phyloP scores from a whole-genome alignment of 129 eudicot genomes.

The Escallonia herrerae region DNA sequence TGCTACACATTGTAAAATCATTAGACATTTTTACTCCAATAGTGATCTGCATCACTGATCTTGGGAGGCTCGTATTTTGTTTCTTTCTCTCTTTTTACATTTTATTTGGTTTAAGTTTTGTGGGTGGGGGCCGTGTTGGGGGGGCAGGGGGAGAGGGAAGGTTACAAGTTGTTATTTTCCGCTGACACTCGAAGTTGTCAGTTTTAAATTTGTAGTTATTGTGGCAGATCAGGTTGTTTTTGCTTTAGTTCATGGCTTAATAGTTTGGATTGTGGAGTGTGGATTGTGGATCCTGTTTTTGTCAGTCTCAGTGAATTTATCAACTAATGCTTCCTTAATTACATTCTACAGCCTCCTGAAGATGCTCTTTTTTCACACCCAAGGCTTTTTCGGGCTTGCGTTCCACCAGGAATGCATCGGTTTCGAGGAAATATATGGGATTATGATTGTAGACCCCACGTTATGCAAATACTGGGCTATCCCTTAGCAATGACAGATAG shows the following conservation, averaged over 20 bases:
- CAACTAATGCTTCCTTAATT: constrained; percentile 3
- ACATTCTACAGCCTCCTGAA: constrained; percentile 82
- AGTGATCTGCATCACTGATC: background rate
- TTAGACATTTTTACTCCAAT: too few relatives aligned
- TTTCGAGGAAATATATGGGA: constrained; percentile 96
- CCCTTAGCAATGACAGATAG: constrained; percentile 64
- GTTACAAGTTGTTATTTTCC: too few relatives aligned
- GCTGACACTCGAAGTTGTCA: too few relatives aligned
- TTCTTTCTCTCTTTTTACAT: too few relatives aligned
- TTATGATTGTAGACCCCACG: constrained; percentile 74
- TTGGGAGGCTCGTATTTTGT: background rate
- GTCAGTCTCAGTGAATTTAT: background rate
- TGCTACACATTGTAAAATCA: constrained; percentile 1
- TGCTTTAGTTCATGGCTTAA: background rate
- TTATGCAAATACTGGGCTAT: constrained; percentile 72
- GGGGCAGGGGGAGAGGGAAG: too few relatives aligned
- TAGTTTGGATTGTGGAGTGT: too few relatives aligned
- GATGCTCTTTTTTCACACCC: constrained; percentile 98
- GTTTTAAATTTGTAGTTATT: too few relatives aligned
- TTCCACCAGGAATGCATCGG: constrained; percentile 99
- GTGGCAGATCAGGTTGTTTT: background rate
- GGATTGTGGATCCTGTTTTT: background rate
- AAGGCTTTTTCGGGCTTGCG: constrained; percentile 94
- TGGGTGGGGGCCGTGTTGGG: too few relatives aligned
- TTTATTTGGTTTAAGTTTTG: too few relatives aligned